phyloP scores from a whole-genome alignment of 345 rosid species.

The Salix suchowensis region DNA sequence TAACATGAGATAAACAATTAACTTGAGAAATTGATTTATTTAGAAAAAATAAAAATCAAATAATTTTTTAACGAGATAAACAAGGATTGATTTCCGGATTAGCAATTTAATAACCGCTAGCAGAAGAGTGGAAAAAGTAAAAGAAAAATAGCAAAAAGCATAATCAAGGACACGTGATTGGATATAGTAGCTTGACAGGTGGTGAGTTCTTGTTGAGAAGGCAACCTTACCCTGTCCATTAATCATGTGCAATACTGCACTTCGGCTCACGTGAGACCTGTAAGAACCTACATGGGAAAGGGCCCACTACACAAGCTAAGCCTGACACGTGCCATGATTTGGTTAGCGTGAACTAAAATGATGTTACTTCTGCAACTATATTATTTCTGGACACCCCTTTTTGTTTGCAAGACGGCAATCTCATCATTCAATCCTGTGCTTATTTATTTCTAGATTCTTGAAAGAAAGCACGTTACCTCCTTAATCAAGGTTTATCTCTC shows the following conservation, averaged over 20 bases:
- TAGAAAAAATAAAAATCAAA: no score
- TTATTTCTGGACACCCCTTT: background rate
- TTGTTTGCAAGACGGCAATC: background rate
- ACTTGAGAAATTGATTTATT: no score
- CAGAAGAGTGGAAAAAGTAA: background rate
- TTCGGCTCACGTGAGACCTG: conserved; percentile 53
- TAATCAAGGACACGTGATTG: conserved; percentile 28
- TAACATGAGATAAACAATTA: no score
- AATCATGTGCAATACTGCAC: conserved; percentile 27
- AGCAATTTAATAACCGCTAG: no score
- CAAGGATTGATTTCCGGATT: no score
- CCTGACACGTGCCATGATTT: conserved; percentile 44
- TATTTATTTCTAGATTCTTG: background rate
- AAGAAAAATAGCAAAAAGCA: background rate
- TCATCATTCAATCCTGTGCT: background rate
- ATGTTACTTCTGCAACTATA: conserved; percentile 25
- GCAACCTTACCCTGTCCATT: conserved; percentile 7
- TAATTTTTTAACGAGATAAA: no score
- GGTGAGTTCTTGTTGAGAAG: conserved; percentile 14
- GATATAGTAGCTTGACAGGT: conserved; percentile 17
- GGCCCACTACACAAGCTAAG: conserved; percentile 35
- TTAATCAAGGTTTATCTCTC: no score
- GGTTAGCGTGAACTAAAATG: conserved; percentile 9
- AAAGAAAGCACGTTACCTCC: no score
- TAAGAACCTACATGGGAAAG: conserved; percentile 15